Evolutionary conservation across 2,329 filamentous ascomycete species (phyloP).

Genomic region (Hirsutella minnesotensis): DNA sequence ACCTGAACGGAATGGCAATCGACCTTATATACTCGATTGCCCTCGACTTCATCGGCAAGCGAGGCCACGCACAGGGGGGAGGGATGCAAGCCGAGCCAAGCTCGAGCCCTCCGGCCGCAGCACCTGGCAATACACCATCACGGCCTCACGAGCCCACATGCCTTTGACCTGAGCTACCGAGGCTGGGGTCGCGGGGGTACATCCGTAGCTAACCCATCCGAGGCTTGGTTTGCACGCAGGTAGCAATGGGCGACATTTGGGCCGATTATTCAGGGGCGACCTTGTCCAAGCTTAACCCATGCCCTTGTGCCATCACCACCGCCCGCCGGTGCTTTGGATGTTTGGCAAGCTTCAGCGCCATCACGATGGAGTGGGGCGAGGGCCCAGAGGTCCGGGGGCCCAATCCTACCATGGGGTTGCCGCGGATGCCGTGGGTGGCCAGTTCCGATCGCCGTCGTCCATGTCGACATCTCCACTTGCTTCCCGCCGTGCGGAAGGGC

Average conservation of each 20-base stretch:
- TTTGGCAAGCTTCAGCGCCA: too few relatives aligned
- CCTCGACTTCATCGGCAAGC: not conserved
- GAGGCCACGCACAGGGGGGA: not conserved
- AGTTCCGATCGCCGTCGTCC: not conserved
- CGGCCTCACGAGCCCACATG: not conserved
- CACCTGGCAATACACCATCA: not conserved
- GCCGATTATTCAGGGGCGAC: not conserved
- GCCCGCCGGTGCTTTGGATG: too few relatives aligned
- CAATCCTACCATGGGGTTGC: not conserved
- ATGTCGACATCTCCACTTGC: not conserved
- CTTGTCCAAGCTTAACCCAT: not conserved
- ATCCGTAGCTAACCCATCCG: not conserved
- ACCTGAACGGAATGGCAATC: not conserved
- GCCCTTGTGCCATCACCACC: not conserved
- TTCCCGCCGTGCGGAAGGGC: not conserved
- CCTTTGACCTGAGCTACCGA: not conserved
- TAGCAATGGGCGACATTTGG: not conserved
- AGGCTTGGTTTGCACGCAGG: not conserved
- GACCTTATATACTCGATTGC: not conserved
- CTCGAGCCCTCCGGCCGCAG: not conserved
- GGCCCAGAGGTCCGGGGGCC: not conserved
- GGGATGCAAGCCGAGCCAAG: not conserved
- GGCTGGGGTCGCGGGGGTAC: not conserved
- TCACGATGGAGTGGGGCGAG: not conserved
- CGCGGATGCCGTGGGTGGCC: not conserved